Percentiles rank a stretch among this genome's conserved stretches.
phyloP scores from a whole-genome alignment of 2,329 filamentous ascomycete genomes.

The Arthrinium puccinioides region DNA sequence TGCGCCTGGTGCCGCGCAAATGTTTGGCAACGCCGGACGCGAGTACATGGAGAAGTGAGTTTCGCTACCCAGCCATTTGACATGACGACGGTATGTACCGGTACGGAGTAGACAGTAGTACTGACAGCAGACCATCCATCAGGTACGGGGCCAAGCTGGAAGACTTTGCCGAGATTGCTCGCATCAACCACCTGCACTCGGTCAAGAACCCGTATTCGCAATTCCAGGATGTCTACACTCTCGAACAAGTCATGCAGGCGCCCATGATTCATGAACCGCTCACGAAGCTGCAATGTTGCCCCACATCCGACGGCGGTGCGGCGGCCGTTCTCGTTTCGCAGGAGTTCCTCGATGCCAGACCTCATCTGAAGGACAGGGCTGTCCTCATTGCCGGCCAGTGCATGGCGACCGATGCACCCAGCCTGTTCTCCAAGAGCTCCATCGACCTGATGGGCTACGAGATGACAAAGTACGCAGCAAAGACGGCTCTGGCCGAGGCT shows the following conservation, averaged over 20 bases:
- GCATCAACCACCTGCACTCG: slow-evolving; percentile 88
- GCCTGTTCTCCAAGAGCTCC: slow-evolving; percentile 68
- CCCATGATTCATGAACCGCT: slow-evolving; percentile 78
- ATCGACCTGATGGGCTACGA: slow-evolving; percentile 88
- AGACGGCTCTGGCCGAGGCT: slow-evolving; percentile 67
- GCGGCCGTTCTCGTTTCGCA: slow-evolving; percentile 86
- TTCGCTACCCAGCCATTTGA: background rate
- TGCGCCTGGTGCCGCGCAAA: slow-evolving; percentile 78
- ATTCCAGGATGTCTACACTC: slow-evolving; percentile 86
- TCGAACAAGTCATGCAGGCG: slow-evolving; percentile 70
- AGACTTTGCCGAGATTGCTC: slow-evolving; percentile 92
- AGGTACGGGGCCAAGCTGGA: slow-evolving; percentile 74
- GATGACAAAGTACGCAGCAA: slow-evolving; percentile 70
- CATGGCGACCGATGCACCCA: slow-evolving; percentile 75
- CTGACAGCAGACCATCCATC: slow-evolving; percentile 9
- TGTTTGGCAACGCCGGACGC: slow-evolving; percentile 89
- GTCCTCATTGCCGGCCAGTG: slow-evolving; percentile 82
- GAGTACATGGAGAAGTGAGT: slow-evolving; percentile 91
- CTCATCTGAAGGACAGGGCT: slow-evolving; percentile 76
- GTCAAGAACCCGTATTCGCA: slow-evolving; percentile 96
- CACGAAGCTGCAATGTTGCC: slow-evolving; percentile 98
- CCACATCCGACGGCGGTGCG: slow-evolving; percentile 86
- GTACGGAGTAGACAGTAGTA: background rate
- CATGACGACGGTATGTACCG: no score
- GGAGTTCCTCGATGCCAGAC: slow-evolving; percentile 76